Conservation (phyloP, 73 alveolate genomes). For the Diophrys appendiculata region DNA sequence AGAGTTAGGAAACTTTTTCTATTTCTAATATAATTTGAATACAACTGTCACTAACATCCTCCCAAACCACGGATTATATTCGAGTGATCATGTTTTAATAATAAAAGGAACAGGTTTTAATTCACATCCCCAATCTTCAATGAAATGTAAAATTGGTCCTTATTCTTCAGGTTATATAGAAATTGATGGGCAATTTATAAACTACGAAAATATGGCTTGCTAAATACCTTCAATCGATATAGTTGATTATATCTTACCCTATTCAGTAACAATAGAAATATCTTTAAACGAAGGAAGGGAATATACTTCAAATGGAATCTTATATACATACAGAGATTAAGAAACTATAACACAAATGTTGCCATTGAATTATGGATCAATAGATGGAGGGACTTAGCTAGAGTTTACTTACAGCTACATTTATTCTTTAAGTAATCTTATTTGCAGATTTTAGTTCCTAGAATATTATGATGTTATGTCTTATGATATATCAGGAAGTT, state of each 20-base stretch:
- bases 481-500: neutral
- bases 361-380: neutral
- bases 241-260: neutral
- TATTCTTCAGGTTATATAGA: neutral
- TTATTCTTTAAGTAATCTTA: neutral
- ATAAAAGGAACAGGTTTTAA: neutral
- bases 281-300: neutral
- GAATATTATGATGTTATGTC: neutral
- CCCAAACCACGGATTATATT: neutral
- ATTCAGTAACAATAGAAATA: neutral
- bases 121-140: neutral
- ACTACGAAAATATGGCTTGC: neutral
- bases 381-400: neutral
- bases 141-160: neutral
- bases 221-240: neutral
- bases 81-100: neutral
- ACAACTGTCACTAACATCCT: neutral
- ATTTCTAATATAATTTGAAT: no score
- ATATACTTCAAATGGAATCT: neutral
- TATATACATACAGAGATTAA: neutral
- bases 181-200: no score
- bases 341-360: neutral
- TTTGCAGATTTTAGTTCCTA: neutral
- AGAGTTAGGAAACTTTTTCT: neutral
- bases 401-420: neutral